These are phyloP conservation scores for Clavispora fructus DNA, from an alignment of 805 yeast genomes.

Conservation along the genomic window DNA sequence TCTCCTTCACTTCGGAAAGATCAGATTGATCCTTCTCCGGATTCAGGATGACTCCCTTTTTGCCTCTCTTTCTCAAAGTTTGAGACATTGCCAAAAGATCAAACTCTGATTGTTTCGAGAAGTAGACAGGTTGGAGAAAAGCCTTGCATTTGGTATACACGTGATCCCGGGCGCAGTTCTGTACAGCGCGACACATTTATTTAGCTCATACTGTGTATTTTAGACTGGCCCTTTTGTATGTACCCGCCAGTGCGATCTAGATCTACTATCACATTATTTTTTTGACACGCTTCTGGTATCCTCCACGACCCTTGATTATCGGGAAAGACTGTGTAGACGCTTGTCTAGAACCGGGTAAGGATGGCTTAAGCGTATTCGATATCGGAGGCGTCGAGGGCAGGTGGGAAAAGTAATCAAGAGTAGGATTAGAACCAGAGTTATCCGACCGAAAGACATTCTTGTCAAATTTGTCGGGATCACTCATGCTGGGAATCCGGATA, in stretches of 20 bases:
- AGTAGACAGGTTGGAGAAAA: not conserved
- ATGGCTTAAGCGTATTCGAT: not conserved
- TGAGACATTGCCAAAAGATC: constrained; percentile 19
- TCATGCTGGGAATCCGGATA: constrained; percentile 26
- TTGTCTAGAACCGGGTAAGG: not conserved
- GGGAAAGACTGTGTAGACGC: constrained; percentile 16
- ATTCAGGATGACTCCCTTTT: constrained; percentile 11
- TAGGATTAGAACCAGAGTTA: not conserved
- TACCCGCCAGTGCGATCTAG: not conserved
- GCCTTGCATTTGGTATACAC: not conserved
- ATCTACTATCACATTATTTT: constrained; percentile 23
- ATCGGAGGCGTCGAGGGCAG: not conserved
- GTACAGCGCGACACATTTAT: not conserved
- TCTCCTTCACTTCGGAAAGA: constrained; percentile 1
- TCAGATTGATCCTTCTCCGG: not conserved
- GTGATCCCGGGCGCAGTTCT: not conserved
- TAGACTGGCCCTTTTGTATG: not conserved
- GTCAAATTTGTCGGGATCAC: not conserved
- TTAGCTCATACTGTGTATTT: not conserved
- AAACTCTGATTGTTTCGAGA: not conserved
- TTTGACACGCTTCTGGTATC: constrained; percentile 38
- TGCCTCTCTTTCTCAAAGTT: constrained; percentile 24
- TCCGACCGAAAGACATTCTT: not conserved
- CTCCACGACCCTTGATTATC: constrained; percentile 39
- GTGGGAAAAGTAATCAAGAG: not conserved